A percentile compares a stretch with the other conserved stretches of the same genome.
Conservation (phyloP, 148 eudicot species). For the Bassia scoparia region DNA sequence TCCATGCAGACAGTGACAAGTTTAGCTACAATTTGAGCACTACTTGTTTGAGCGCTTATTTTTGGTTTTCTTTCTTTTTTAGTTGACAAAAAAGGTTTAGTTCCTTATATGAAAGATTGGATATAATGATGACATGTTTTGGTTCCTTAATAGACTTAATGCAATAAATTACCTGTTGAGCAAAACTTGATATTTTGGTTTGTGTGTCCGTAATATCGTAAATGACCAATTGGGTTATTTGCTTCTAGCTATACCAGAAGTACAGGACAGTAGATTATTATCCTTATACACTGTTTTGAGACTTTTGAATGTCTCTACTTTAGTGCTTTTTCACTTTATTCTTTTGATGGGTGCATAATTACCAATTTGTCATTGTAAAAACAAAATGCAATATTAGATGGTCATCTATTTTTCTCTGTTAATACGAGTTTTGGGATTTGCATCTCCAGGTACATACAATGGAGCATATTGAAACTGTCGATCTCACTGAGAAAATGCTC, state of each 20-base stretch:
- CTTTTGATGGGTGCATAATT: background rate
- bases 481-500: constrained; percentile 54
- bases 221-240: background rate
- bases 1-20: background rate
- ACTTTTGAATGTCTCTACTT: background rate
- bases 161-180: background rate
- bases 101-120: background rate
- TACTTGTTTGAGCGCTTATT: background rate
- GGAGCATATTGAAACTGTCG: constrained; percentile 81
- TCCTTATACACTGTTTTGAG: background rate
- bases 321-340: constrained; percentile 11
- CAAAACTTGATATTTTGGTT: background rate
- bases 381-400: background rate
- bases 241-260: background rate
- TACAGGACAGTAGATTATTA: too few relatives aligned
- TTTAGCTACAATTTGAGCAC: background rate
- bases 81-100: background rate
- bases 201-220: background rate
- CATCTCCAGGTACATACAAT: constrained; percentile 68
- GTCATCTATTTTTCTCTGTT: background rate
- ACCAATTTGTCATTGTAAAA: background rate
- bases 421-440: constrained; percentile 20
- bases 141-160: background rate
- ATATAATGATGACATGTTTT: background rate
- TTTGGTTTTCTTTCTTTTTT: too few relatives aligned